These are phyloP conservation scores for Schoenoplectus tabernaemontani DNA, from an alignment of 202 grass and related monocot genomes.

Conservation along the genomic window DNA sequence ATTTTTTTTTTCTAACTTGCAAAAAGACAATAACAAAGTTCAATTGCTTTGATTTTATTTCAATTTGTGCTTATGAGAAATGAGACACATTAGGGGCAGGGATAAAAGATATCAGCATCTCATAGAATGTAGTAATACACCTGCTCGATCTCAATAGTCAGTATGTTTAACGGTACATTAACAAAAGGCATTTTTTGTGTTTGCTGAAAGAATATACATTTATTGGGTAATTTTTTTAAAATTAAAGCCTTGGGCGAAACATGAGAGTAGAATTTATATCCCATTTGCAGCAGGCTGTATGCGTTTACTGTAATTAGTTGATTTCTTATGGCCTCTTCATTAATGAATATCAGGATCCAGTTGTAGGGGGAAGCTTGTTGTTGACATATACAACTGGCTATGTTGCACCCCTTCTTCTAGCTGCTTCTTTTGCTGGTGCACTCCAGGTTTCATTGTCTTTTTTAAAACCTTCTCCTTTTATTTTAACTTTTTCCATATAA, in stretches of 20 bases:
- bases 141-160: neutral
- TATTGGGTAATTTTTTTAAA: neutral
- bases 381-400: conserved; percentile 96
- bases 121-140: neutral
- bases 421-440: conserved; percentile 94
- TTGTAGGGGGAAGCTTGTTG: conserved; percentile 80
- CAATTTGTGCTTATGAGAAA: neutral
- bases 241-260: neutral
- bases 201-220: neutral
- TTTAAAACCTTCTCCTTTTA: neutral
- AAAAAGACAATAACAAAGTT: neutral
- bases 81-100: neutral
- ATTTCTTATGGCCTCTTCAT: neutral
- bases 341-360: conserved; percentile 48
- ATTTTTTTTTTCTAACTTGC: neutral
- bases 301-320: neutral
- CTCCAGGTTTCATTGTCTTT: conserved; percentile 45
- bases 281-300: neutral
- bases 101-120: neutral
- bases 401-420: conserved; percentile 86
- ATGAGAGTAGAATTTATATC: neutral
- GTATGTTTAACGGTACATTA: neutral
- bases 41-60: neutral
- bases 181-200: neutral
- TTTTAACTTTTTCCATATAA: neutral